Conservation (phyloP, 1,284 basidiomycete genomes). For the Boletus semigastroideus region DNA sequence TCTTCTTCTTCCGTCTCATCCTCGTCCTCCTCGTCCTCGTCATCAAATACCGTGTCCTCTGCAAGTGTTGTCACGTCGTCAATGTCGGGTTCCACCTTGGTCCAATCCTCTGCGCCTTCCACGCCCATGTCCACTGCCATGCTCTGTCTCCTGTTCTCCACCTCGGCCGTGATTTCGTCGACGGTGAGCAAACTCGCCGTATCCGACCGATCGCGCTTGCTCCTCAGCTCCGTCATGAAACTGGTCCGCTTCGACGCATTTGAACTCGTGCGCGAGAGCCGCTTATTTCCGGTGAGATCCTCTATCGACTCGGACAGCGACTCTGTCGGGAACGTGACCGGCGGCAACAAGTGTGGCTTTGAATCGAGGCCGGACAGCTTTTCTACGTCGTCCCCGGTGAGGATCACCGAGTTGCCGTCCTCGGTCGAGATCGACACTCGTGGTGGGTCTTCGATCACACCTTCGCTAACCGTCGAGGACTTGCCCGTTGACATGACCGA, state of each 20-base stretch:
- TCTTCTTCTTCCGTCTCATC: slow-evolving; percentile 51
- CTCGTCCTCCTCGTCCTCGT: slow-evolving; percentile 41
- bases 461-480: slow-evolving; percentile 25
- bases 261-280: slow-evolving; percentile 42
- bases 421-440: slow-evolving; percentile 75
- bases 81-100: slow-evolving; percentile 53
- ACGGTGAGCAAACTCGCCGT: slow-evolving; percentile 92
- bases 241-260: slow-evolving; percentile 71
- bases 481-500: slow-evolving; percentile 53
- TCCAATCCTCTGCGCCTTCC: slow-evolving; percentile 66
- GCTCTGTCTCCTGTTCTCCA: slow-evolving; percentile 78
- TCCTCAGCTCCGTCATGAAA: slow-evolving; percentile 75
- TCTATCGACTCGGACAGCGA: slow-evolving; percentile 79
- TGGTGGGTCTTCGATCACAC: slow-evolving; percentile 41
- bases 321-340: slow-evolving; percentile 76
- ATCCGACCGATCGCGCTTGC: slow-evolving; percentile 82
- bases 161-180: slow-evolving; percentile 96
- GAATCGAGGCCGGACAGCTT: slow-evolving; percentile 33
- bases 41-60: slow-evolving; percentile 48
- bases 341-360: slow-evolving; percentile 69
- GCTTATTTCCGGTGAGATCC: slow-evolving; percentile 42
- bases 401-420: slow-evolving; percentile 58
- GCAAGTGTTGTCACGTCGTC: slow-evolving; percentile 38
- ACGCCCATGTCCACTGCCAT: slow-evolving; percentile 44
- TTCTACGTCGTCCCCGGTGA: slow-evolving; percentile 48